Base-by-base conservation (phyloP, 129 eudicot species). In the Flaveria sonorensis region DNA sequence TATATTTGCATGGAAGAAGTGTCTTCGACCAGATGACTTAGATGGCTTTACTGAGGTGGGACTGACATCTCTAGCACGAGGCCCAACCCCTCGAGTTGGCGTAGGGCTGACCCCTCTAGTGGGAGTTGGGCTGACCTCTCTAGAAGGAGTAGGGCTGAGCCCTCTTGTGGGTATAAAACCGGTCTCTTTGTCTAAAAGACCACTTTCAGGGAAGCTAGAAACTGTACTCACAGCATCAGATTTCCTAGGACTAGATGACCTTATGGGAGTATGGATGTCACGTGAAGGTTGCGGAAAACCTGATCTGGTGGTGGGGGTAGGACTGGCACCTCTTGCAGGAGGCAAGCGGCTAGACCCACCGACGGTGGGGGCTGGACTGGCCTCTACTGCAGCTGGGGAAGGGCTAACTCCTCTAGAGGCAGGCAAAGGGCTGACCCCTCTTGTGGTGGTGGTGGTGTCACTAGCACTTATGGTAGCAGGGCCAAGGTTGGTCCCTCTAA, bases 1-100 rank as follows among this genome's bases (percentile, higher is more conserved):
- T 55, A 80, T 43, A 55, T 50, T 82, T 46, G 97, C 63, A 75
- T 56, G 81, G n/a, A 73, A 77, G 70, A 86, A 68, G 75, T 88
- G 89, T 73, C 89, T 85, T 70, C 84, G 74, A 70, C 90, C 85
- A 50, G 94, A 86, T 18, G 87, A 81, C 71, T 94, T 66, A 18
- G 16, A 14, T 18, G 71, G 71, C 13, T 63, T 82, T 42, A 76
- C 79, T 56, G 83, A 72, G 53, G 84, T 64, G 15, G 97, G 97
- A 78, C 83, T 82, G 55, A 76, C 77, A 23, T 79, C 85, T 84
- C 81, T 88, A 63, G 83, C 81, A 71, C 85, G 83, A 10, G 83
- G 90, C 80, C 84, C 75, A 7, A 82, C 67, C 52, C 87, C 86
- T 81, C 88, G 88, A 70, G 83, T 61, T 24, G 86, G 81, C 30